Conservation (phyloP, 495 filamentous ascomycete species). For the Sordaria brevicollis region DNA sequence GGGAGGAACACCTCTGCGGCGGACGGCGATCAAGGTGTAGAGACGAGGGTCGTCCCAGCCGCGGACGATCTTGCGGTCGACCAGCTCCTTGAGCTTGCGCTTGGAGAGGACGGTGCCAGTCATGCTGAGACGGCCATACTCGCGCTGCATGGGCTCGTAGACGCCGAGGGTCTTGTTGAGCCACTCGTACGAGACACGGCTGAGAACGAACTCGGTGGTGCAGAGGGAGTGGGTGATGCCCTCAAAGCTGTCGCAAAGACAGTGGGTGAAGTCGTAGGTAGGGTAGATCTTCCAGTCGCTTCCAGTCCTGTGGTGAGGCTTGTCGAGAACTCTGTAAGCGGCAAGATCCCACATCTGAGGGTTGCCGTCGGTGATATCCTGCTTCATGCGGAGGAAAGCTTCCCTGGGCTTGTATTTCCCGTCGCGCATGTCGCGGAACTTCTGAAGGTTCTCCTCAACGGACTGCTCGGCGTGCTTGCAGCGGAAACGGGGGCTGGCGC, state of each 20-base stretch:
- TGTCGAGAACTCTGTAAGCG: conserved; percentile 65
- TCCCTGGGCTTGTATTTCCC: conserved; percentile 83
- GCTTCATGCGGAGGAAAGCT: conserved; percentile 90
- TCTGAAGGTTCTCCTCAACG: conserved; percentile 62
- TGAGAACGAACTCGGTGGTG: conserved; percentile 74
- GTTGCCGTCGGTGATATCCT: conserved; percentile 49
- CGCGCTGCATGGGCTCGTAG: conserved; percentile 77
- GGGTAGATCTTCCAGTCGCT: conserved; percentile 77
- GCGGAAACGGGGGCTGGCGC: conserved; percentile 56
- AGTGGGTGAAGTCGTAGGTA: conserved; percentile 86
- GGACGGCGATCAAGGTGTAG: conserved; percentile 78
- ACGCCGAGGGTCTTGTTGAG: conserved; percentile 60
- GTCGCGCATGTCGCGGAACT: conserved; percentile 86
- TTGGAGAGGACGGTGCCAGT: conserved; percentile 77
- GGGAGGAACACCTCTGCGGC: conserved; percentile 74
- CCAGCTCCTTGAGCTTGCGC: conserved; percentile 67
- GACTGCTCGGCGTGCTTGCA: conserved; percentile 69
- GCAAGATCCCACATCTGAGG: conserved; percentile 69
- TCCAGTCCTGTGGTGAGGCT: conserved; percentile 64
- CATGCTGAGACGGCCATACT: conserved; percentile 69
- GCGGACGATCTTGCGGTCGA: conserved; percentile 59
- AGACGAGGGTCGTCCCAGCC: conserved; percentile 87
- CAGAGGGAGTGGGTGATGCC: conserved; percentile 81
- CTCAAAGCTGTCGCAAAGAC: conserved; percentile 82
- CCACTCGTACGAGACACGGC: conserved; percentile 80